Conservation (phyloP, 495 filamentous ascomycete genomes). For the Thozetella sp. region DNA sequence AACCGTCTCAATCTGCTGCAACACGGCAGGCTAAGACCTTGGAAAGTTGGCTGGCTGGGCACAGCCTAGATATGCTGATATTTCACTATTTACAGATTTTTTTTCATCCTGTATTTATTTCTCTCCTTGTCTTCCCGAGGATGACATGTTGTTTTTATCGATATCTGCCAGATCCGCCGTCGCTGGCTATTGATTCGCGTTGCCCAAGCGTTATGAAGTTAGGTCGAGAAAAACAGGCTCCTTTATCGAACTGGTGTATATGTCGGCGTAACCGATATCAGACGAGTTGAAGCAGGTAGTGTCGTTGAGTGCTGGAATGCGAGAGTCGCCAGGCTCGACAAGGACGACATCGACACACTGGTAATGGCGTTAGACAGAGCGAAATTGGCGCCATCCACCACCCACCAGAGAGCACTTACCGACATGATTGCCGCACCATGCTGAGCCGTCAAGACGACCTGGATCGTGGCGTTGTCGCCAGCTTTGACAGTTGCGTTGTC, state of each 20-base stretch:
- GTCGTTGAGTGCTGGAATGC: slow-evolving; percentile 64
- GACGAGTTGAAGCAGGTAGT: slow-evolving; percentile 80
- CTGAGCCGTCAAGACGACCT: slow-evolving; percentile 78
- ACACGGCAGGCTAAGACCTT: no score
- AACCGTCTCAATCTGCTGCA: no score
- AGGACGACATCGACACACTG: slow-evolving; percentile 86
- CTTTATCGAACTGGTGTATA: not conserved
- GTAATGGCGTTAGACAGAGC: slow-evolving; percentile 8
- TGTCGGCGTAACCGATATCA: slow-evolving; percentile 40
- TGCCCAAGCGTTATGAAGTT: not conserved
- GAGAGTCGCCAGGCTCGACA: slow-evolving; percentile 64
- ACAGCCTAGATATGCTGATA: no score
- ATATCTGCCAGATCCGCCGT: not conserved
- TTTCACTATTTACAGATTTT: not conserved
- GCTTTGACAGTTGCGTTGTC: slow-evolving; percentile 65
- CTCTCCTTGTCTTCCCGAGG: not conserved
- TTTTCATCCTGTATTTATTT: not conserved
- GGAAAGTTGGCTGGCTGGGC: no score
- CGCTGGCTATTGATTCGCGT: not conserved
- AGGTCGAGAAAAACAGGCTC: not conserved
- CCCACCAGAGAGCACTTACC: not conserved
- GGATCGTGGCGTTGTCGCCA: slow-evolving; percentile 86
- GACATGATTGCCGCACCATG: slow-evolving; percentile 63
- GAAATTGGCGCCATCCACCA: not conserved
- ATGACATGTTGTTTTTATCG: not conserved